phyloP scores from a whole-genome alignment of 2,329 filamentous ascomycete species.

The Thelonectria rubi region DNA sequence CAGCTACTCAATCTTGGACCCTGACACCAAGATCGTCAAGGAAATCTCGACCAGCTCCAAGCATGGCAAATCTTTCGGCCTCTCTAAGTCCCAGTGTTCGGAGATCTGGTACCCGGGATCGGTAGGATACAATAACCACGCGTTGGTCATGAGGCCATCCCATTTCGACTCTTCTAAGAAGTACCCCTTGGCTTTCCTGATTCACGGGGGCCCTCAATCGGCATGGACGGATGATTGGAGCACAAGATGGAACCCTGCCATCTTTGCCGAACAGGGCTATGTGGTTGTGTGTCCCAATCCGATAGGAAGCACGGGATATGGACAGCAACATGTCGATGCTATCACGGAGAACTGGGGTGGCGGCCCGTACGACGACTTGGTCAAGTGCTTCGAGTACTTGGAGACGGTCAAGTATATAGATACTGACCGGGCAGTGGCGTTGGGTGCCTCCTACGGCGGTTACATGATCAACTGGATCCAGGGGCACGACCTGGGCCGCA shows the following conservation, averaged over 20 bases:
- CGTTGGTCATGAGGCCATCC: conserved; percentile 71
- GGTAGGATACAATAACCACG: conserved; percentile 72
- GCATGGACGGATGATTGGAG: conserved; percentile 81
- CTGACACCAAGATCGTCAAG: conserved; percentile 47
- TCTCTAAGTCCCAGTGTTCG: conserved; percentile 69
- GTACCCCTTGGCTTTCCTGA: conserved; percentile 81
- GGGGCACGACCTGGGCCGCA: conserved; percentile 81
- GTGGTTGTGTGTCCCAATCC: conserved; percentile 84
- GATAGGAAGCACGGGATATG: conserved; percentile 84
- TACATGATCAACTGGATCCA: conserved; percentile 94
- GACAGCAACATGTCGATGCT: conserved; percentile 78
- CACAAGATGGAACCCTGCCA: conserved; percentile 85
- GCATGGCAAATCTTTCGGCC: conserved; percentile 71
- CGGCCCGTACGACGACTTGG: conserved; percentile 83
- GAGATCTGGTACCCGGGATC: conserved; percentile 77
- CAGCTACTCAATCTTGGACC: conserved; percentile 69
- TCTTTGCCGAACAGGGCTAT: conserved; percentile 89
- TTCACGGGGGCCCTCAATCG: conserved; percentile 85
- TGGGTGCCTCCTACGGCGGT: conserved; percentile 79
- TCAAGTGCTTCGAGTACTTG: conserved; percentile 79
- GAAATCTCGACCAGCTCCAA: conserved; percentile 72
- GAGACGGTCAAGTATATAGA: conserved; percentile 73
- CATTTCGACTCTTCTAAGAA: conserved; percentile 74
- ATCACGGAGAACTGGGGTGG: conserved; percentile 88
- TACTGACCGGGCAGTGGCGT: conserved; percentile 72